Conservation (phyloP, 371 early-diverging fungal genomes). For the Polyrhizophydium stewartii region DNA sequence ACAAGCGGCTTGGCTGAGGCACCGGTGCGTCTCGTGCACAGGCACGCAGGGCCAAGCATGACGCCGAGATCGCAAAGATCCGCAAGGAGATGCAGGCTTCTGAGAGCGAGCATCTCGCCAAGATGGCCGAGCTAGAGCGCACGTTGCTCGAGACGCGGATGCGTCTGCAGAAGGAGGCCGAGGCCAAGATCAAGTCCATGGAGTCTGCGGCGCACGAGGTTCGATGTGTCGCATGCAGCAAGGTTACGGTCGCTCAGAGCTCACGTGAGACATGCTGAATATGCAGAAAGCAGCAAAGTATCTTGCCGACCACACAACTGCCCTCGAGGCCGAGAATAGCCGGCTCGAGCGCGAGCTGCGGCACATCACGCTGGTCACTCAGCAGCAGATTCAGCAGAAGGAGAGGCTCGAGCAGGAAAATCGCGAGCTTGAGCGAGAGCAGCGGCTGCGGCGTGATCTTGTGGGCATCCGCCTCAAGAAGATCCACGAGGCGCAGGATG, state of each 20-base stretch:
- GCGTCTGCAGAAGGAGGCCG: conserved; percentile 41
- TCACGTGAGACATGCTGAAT: background rate
- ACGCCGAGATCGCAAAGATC: conserved; percentile 38
- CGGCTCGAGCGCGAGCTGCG: conserved; percentile 29
- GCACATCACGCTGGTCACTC: conserved; percentile 19
- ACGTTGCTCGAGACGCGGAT: conserved; percentile 37
- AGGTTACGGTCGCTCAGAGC: too few relatives aligned
- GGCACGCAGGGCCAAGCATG: conserved; percentile 25
- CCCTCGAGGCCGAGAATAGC: conserved; percentile 37
- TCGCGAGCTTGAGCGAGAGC: conserved; percentile 28
- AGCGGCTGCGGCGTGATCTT: conserved; percentile 29
- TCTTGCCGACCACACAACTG: conserved; percentile 31
- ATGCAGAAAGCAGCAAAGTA: conserved; percentile 37
- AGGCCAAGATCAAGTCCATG: conserved; percentile 37
- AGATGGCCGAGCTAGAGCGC: conserved; percentile 31
- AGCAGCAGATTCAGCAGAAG: conserved; percentile 29
- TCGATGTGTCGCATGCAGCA: background rate
- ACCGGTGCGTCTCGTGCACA: background rate
- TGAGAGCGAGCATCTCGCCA: conserved; percentile 23
- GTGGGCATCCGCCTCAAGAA: conserved; percentile 21
- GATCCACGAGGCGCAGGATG: conserved; percentile 18
- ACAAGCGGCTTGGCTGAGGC: background rate
- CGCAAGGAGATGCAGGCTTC: conserved; percentile 32
- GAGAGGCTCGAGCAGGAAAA: conserved; percentile 29
- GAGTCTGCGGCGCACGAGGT: conserved; percentile 48